These are phyloP conservation scores for Amorphotheca resinae DNA, from an alignment of 495 filamentous ascomycete species.

Conservation along the genomic window DNA sequence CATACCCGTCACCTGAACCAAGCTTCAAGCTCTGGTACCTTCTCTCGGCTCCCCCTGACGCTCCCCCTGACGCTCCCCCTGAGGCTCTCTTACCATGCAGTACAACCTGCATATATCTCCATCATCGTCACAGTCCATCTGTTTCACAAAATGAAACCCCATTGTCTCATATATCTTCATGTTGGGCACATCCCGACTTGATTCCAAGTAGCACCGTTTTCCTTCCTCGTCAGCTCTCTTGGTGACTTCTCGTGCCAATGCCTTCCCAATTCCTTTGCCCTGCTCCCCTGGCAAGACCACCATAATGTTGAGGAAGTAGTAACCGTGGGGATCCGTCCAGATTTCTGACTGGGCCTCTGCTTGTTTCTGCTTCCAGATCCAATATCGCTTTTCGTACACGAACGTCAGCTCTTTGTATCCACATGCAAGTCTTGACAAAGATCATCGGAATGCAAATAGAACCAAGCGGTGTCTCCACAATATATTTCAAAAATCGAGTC, in stretches of 20 bases:
- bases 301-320: slow-evolving; percentile 61
- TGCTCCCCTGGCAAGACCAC: slow-evolving; percentile 48
- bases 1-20: no score
- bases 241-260: slow-evolving; percentile 45
- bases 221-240: slow-evolving; percentile 45
- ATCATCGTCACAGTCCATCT: slow-evolving; percentile 50
- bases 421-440: no score
- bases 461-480: no score
- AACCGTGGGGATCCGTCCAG: slow-evolving; percentile 47
- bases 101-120: slow-evolving; percentile 34
- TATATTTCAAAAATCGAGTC: no score
- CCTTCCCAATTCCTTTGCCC: slow-evolving; percentile 45
- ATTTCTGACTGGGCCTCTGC: slow-evolving; percentile 40
- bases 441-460: no score
- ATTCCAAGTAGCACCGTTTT: slow-evolving; percentile 52
- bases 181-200: slow-evolving; percentile 48
- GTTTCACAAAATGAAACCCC: slow-evolving; percentile 47
- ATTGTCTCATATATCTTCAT: slow-evolving; percentile 52
- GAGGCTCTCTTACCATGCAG: slow-evolving; percentile 39
- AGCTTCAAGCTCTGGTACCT: no score
- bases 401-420: no score
- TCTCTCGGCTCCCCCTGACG: no score
- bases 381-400: slow-evolving; percentile 41
- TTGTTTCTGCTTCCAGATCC: slow-evolving; percentile 51
- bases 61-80: no score